A percentile compares a stretch with the other conserved stretches of the same genome.
Conservation (phyloP, 805 yeast species). For the Pichia rugopelliculosa region DNA sequence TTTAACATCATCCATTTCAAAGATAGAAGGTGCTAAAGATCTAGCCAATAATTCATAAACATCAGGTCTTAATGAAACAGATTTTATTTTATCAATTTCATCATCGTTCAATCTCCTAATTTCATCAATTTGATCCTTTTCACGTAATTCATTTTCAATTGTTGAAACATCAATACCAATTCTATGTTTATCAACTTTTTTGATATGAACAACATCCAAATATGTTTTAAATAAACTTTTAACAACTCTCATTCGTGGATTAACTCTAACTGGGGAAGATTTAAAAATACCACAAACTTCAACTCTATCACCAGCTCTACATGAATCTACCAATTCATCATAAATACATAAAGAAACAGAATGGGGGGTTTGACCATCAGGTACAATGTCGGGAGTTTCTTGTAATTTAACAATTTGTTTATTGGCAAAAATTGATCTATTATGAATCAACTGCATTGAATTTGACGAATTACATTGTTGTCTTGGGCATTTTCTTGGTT, state of each 20-base stretch:
- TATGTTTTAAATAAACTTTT: slow-evolving; percentile 86
- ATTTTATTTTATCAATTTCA: slow-evolving; percentile 59
- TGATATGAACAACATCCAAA: slow-evolving; percentile 88
- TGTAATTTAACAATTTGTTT: slow-evolving; percentile 91
- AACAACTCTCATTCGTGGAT: slow-evolving; percentile 75
- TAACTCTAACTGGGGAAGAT: slow-evolving; percentile 84
- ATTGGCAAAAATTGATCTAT: slow-evolving; percentile 88
- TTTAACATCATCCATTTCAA: slow-evolving; percentile 93
- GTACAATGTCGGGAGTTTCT: slow-evolving; percentile 76
- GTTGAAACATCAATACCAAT: slow-evolving; percentile 77
- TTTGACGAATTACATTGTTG: slow-evolving; percentile 72
- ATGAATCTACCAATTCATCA: slow-evolving; percentile 90
- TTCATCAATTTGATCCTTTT: slow-evolving; percentile 70
- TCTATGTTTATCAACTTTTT: slow-evolving; percentile 75
- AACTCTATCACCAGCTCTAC: slow-evolving; percentile 94
- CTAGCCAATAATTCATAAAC: slow-evolving; percentile 80
- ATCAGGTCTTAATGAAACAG: slow-evolving; percentile 61
- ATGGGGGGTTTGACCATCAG: slow-evolving; percentile 98
- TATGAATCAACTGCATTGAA: slow-evolving; percentile 87
- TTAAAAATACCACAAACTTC: slow-evolving; percentile 95
- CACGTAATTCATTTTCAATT: slow-evolving; percentile 47
- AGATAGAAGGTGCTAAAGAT: slow-evolving; percentile 94
- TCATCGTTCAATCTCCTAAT: slow-evolving; percentile 58
- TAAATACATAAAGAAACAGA: slow-evolving; percentile 89
- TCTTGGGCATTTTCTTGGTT: slow-evolving; percentile 91